These are phyloP conservation scores for Tolypocladium cylindrosporum DNA, from an alignment of 2,329 filamentous ascomycete genomes.

Conservation along the genomic window DNA sequence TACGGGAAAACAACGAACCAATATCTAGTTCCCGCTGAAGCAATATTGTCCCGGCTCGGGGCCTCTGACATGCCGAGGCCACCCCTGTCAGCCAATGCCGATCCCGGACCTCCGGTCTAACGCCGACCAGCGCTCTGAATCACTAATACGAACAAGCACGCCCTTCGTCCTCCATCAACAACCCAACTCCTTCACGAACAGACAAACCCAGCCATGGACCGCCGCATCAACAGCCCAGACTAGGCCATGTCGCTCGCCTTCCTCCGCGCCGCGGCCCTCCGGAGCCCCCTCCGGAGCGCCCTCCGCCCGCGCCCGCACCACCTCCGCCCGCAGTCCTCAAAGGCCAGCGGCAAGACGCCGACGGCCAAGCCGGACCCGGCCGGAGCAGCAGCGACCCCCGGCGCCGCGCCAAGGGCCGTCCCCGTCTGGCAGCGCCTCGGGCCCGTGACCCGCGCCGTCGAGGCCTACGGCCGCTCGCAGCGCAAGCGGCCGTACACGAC, in stretches of 20 bases:
- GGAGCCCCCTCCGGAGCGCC: not conserved
- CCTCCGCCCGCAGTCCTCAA: not conserved
- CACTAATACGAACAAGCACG: not conserved
- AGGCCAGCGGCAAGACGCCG: not conserved
- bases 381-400: not conserved
- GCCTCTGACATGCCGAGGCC: not conserved
- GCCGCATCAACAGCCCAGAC: not conserved
- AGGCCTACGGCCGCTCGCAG: slow-evolving; percentile 62
- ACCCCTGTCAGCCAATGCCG: not conserved
- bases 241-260: not conserved
- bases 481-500: slow-evolving; percentile 64
- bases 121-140: not conserved
- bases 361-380: not conserved
- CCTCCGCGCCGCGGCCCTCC: not conserved
- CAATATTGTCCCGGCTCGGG: not conserved
- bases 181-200: not conserved
- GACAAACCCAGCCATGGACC: not conserved
- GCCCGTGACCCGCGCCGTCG: slow-evolving; percentile 40
- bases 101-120: not conserved
- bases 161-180: not conserved
- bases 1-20: too few species aligned
- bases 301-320: not conserved
- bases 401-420: slow-evolving; percentile 6
- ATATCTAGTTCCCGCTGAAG: too few species aligned
- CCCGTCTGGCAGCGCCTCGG: slow-evolving; percentile 49